Evolutionary conservation across 2,329 filamentous ascomycete genomes (phyloP).

Genomic region (Dryadomyces quercivorus): DNA sequence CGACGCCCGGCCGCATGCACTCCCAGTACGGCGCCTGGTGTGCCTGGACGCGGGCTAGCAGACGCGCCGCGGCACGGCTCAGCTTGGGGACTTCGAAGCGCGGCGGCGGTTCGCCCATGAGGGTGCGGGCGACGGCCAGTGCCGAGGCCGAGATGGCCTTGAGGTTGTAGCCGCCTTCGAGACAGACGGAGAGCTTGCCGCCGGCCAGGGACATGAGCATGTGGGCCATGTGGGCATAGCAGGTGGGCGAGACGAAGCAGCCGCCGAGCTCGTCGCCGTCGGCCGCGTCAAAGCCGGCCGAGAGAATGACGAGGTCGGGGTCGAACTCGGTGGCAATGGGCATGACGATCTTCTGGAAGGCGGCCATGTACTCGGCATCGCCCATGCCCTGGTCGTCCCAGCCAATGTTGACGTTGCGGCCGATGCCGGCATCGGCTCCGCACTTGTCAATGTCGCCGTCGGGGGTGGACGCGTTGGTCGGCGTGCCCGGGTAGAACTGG

Average conservation of each 20-base stretch:
- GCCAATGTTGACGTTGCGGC: slow-evolving; percentile 54
- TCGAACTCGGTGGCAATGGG: slow-evolving; percentile 88
- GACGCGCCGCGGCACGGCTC: slow-evolving; percentile 42
- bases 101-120: slow-evolving; percentile 88
- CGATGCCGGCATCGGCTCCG: slow-evolving; percentile 40
- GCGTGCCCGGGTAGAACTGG: slow-evolving; percentile 67
- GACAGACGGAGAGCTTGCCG: slow-evolving; percentile 81
- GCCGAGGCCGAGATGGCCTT: slow-evolving; percentile 86
- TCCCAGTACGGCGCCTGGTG: slow-evolving; percentile 68
- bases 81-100: slow-evolving; percentile 43
- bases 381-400: slow-evolving; percentile 72
- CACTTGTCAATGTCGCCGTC: slow-evolving; percentile 51
- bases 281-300: slow-evolving; percentile 91
- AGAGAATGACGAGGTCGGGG: slow-evolving; percentile 89
- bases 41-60: slow-evolving; percentile 46
- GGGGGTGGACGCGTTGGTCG: slow-evolving; percentile 41
- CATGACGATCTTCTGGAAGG: slow-evolving; percentile 94
- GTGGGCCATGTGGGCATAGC: slow-evolving; percentile 97
- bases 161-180: slow-evolving; percentile 95
- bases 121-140: slow-evolving; percentile 75
- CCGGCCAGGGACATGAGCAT: slow-evolving; percentile 94
- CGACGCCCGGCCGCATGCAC: slow-evolving; percentile 63
- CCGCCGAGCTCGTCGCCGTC: slow-evolving; percentile 86
- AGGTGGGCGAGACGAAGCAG: slow-evolving; percentile 80
- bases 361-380: slow-evolving; percentile 91